phyloP scores from a whole-genome alignment of 2,329 filamentous ascomycete genomes.

The Penicillium oxalicum region DNA sequence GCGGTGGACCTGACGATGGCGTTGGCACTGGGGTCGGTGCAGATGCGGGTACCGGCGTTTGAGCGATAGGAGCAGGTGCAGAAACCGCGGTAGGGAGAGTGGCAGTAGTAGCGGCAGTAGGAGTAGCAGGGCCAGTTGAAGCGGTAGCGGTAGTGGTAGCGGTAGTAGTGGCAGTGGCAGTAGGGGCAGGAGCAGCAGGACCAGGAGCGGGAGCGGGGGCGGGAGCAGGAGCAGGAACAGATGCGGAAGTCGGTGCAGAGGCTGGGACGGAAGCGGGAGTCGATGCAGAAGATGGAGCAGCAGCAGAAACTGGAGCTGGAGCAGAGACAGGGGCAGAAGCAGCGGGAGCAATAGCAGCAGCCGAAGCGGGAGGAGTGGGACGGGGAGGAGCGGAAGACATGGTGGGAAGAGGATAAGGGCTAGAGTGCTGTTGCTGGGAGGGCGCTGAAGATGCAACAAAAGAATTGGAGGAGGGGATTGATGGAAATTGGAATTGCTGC shows the following conservation, averaged over 20 bases:
- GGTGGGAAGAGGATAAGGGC: conserved; percentile 18
- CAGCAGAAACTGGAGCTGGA: conserved; percentile 3
- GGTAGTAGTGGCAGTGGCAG: conserved; percentile 13
- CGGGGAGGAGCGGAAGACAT: conserved; percentile 14
- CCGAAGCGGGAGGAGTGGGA: conserved; percentile 8
- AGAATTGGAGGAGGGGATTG: conserved; percentile 27
- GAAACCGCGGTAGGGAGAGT: conserved; percentile 16
- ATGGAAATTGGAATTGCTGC: conserved; percentile 36
- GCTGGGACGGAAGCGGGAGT: conserved; percentile 11
- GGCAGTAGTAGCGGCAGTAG: conserved; percentile 27
- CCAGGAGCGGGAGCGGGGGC: conserved; percentile 35
- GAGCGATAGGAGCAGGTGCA: conserved; percentile 13
- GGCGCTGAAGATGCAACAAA: conserved; percentile 28
- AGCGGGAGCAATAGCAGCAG: conserved; percentile 13
- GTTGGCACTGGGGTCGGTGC: conserved; percentile 7
- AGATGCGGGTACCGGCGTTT: conserved; percentile 4
- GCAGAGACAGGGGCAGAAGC: conserved; percentile 8
- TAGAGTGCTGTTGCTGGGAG: conserved; percentile 21
- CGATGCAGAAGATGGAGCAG: conserved; percentile 16
- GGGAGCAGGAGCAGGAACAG: conserved; percentile 21
- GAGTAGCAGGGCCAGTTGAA: conserved; percentile 28
- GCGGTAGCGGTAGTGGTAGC: conserved; percentile 33
- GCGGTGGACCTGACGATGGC: conserved; percentile 11
- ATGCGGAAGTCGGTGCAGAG: conserved; percentile 12
- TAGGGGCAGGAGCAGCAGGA: conserved; percentile 35